phyloP scores from a whole-genome alignment of 2,329 filamentous ascomycete species.

The Colletotrichum truncatum region DNA sequence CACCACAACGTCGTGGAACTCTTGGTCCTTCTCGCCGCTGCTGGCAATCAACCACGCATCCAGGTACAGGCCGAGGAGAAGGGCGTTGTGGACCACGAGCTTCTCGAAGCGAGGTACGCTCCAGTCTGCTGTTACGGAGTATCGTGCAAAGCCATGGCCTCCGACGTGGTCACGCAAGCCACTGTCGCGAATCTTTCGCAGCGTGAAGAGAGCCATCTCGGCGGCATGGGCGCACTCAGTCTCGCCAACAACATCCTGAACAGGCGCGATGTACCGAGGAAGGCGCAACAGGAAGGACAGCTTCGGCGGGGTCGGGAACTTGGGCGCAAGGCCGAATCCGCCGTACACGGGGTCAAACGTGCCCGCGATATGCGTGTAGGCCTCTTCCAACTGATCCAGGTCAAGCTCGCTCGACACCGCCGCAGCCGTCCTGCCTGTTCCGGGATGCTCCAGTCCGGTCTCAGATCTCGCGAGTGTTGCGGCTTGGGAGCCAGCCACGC shows the following conservation, averaged over 20 bases:
- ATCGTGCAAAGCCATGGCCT: constrained; percentile 69
- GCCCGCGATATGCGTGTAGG: constrained; percentile 79
- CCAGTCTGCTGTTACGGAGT: constrained; percentile 93
- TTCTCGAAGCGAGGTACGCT: constrained; percentile 97
- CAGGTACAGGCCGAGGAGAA: constrained; percentile 84
- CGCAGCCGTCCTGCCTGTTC: constrained; percentile 7
- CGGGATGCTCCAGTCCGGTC: constrained; percentile 36
- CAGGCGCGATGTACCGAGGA: constrained; percentile 73
- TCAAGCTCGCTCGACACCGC: constrained; percentile 76
- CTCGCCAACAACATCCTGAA: constrained; percentile 88
- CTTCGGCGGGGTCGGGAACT: constrained; percentile 90
- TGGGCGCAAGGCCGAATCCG: constrained; percentile 84
- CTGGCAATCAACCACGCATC: constrained; percentile 77
- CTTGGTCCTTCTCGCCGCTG: constrained; percentile 62
- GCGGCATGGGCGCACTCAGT: constrained; percentile 78
- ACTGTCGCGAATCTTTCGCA: constrained; percentile 75
- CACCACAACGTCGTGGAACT: constrained; percentile 81
- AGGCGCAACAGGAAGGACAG: constrained; percentile 84
- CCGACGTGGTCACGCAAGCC: constrained; percentile 66
- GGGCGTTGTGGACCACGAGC: constrained; percentile 92
- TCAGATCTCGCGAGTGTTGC: constrained; percentile 25
- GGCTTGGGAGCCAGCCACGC: constrained; percentile 26
- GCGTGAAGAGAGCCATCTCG: constrained; percentile 82
- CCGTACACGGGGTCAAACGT: constrained; percentile 84
- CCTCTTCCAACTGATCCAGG: constrained; percentile 90